Evolutionary conservation across 306 rosid species (phyloP), one percentile per base, ranked within the genome.

Genomic region (Leucaena leucocephala): DNA sequence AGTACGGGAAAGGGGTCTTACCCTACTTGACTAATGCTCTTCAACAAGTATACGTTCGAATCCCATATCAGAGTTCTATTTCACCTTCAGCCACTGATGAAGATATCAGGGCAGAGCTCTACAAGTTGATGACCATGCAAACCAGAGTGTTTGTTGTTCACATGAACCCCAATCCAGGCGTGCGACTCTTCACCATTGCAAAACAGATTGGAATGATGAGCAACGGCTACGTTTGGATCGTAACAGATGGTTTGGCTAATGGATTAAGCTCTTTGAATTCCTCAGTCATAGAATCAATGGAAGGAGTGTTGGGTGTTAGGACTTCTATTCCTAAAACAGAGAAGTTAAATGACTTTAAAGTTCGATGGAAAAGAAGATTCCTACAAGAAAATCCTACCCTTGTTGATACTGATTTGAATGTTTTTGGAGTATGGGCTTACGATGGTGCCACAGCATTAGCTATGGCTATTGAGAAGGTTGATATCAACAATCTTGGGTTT

Each of bases 381-480:
- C n/a, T 71, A 2, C 22, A 2, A 0, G 86, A 91, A 3, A 71
- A 89, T 55, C 88, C 83, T 8, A 6, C 14, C 0, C 66, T 80
- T 43, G 50, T 48, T 17, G 22, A 87, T n/a, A 73, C 58, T 3
- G 43, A 84, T 43, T 68, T 86, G 50, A 74, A 77, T 45, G 78
- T 72, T 19, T 78, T 70, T 22, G 91, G 93, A 6, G 6, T 80
- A 8, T 89, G 92, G 97, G 97, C 95, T 15, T 75, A 92, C 45
- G 93, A 92, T 72, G 78, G 93, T 7, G 78, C 84, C 52, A 80
- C 78, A 10, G 92, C 97, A 36, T 48, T 92, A 35, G 91, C 96
- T 14, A 86, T 50, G 85, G 89, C 95, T 4, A 68, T 83, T 6
- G 92, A 92, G 75, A 72, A 86, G 27, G 85, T 70, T 64, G 85